Base-by-base conservation (phyloP, 2,329 filamentous ascomycete species). In the Thielaviopsis ethacetica region DNA sequence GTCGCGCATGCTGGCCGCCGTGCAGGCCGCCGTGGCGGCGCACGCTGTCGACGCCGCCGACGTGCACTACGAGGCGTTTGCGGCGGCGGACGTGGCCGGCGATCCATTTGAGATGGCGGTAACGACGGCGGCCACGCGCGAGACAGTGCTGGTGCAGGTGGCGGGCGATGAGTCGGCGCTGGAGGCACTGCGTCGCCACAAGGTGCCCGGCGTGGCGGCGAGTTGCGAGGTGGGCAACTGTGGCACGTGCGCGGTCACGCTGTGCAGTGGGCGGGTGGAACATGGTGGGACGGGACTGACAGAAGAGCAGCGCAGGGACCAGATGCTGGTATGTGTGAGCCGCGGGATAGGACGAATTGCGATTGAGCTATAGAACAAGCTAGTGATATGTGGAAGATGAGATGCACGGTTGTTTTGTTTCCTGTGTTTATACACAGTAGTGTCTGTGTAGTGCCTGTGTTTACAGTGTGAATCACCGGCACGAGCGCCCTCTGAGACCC, bases 41-140 rank as follows among this genome's bases (percentile, higher is more conserved):
- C 69, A 70, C 9, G 71, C 73, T 0, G 69, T 85, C 0, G 66
- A 71, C 0, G 70, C 74, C 2, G 70, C 73, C 0, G 78, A 81
- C 49, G 71, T 84, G 1, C 81, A 85, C 66, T 80, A 76, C 60
- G 82, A 85, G 66, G 76, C 77, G 0, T 85, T 85, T 62, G 69
- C 71, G 1, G 76, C 77, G 1, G 5, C 52, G 13, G 73, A 76
- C 21, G 70, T 73, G 0, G 72, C 73, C 0, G 81, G 82, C 0
- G 79, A 84, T 63, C 76, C 80, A 0, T 85, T 85, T 62, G 76
- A 79, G 49, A 81, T 72, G 0, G 73, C 79, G 53, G 71, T 85
- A 0, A 66, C 68, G 6, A 75, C 77, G 57, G 61, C 59, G 41
- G 63, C n/a, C n/a, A n/a, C n/a, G n/a, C n/a, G 63, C 1, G 60